Evolutionary conservation across 345 rosid genomes (phyloP).

Genomic region (Brassica incana): DNA sequence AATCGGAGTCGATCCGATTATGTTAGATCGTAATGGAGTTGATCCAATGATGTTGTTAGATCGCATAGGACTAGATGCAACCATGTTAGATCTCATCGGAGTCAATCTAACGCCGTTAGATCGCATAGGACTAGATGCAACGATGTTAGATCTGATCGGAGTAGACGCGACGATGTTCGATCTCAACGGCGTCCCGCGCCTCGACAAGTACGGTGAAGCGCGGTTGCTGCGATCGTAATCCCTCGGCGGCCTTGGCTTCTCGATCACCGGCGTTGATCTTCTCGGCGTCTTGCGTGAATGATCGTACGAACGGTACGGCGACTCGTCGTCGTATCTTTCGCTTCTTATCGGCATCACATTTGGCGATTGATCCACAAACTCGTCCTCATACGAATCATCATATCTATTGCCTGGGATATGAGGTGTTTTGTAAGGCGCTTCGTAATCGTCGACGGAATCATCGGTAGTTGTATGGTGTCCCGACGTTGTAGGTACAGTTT

Average conservation of each 20-base stretch:
- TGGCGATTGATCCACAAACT: constrained; percentile 1
- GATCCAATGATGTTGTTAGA: constrained; percentile 24
- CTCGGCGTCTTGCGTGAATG: constrained; percentile 33
- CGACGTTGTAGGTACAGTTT: constrained; percentile 27
- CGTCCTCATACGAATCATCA: constrained; percentile 19
- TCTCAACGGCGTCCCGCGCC: constrained; percentile 38
- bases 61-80: constrained; percentile 31
- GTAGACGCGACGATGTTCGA: constrained; percentile 34
- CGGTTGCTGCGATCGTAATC: constrained; percentile 29
- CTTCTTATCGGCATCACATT: neutral
- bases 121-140: constrained; percentile 32
- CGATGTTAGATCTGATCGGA: constrained; percentile 35
- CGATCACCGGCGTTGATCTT: constrained; percentile 23
- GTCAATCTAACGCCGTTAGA: constrained; percentile 29
- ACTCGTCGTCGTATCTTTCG: constrained; percentile 2
- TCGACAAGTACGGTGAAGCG: constrained; percentile 36
- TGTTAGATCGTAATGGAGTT: constrained; percentile 30
- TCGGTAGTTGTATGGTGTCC: constrained; percentile 32
- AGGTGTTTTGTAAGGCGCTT: constrained; percentile 20
- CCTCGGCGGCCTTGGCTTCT: constrained; percentile 22
- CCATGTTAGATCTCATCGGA: constrained; percentile 32
- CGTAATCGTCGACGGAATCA: neutral
- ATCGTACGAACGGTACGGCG: constrained; percentile 16
- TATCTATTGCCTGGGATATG: constrained; percentile 15
- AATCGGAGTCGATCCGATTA: constrained; percentile 36